Evolutionary conservation across 176 grass and related monocot species (phyloP), one percentile per base, ranked within the genome.

Genomic region (Oryza meyeriana): DNA sequence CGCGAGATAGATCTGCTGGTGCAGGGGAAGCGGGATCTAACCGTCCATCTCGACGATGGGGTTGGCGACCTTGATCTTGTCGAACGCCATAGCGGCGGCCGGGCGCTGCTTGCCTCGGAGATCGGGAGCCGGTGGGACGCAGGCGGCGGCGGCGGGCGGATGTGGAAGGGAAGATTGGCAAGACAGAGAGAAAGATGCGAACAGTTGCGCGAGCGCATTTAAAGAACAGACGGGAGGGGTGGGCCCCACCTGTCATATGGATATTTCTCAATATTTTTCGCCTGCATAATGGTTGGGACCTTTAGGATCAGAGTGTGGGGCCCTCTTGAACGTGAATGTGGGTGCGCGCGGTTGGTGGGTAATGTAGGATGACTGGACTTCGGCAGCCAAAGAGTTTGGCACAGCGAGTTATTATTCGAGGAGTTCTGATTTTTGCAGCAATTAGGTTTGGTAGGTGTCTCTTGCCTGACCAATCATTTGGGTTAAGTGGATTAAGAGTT

Each of bases 21-120:
- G 47, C n/a, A 28, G 31, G 3, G 35, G 24, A 73, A 25, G 47
- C 1, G 76, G 30, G 73, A 73, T 84, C 94, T 91, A 1, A 97
- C 94, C 90, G 83, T 97, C 94, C 94, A 97, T 97, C 88, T 97
- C 94, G 28, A 97, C 94, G 80, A 97, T 79, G 45, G 94, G 88
- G 83, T 97, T 91, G 85, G 83, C 55, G 45, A 97, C 91, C 84
- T 83, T 93, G 91, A 97, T 97, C 94, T 97, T 97, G 38, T 97
- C 86, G 86, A 93, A 88, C 89, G 91, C 89, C 94, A 97, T 97
- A 81, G 72, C 79, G 32, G 31, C 24, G 40, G 52, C 20, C 36
- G 59, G 25, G 64, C 61, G 76, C 14, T 31, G 73, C 79, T 89
- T 79, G 88, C 75, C 79, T 76, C 67, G 66, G 69, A 85, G 83